Percentiles rank a stretch among this genome's conserved stretches.
Conservation (phyloP, 2,329 filamentous ascomycete species). For the Zopfia rhizophila region DNA sequence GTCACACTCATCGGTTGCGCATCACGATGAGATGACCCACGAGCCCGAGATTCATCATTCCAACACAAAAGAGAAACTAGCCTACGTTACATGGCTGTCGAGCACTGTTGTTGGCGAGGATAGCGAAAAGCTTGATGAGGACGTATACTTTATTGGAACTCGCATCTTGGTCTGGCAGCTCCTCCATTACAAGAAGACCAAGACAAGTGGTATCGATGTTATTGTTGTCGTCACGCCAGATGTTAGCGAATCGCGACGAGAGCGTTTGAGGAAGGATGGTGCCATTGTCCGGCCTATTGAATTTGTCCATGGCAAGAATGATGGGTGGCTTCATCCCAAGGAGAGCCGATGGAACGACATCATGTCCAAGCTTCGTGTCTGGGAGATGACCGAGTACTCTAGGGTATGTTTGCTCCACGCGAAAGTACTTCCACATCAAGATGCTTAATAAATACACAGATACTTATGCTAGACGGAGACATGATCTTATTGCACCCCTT, state of each 20-base stretch:
- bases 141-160: conserved; percentile 40
- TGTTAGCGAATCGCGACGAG: conserved; percentile 30
- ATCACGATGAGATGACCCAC: too few species aligned
- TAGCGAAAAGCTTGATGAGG: conserved; percentile 33
- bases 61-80: conserved; percentile 32
- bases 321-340: conserved; percentile 27
- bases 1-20: too few species aligned
- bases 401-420: conserved; percentile 49
- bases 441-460: conserved; percentile 10
- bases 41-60: too few species aligned
- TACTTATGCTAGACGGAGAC: conserved; percentile 50
- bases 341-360: conserved; percentile 45
- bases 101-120: conserved; percentile 22
- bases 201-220: conserved; percentile 34
- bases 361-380: conserved; percentile 53
- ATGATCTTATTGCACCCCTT: conserved; percentile 38
- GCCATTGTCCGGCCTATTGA: conserved; percentile 39
- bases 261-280: conserved; percentile 35
- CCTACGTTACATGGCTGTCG: conserved; percentile 40
- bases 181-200: conserved; percentile 34
- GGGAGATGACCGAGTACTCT: conserved; percentile 49
- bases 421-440: conserved; percentile 39
- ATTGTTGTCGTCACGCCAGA: conserved; percentile 40
- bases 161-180: conserved; percentile 46
- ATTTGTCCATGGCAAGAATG: conserved; percentile 28